Conservation (phyloP, 2,329 filamentous ascomycete genomes). For the Ramichloridium luteum region DNA sequence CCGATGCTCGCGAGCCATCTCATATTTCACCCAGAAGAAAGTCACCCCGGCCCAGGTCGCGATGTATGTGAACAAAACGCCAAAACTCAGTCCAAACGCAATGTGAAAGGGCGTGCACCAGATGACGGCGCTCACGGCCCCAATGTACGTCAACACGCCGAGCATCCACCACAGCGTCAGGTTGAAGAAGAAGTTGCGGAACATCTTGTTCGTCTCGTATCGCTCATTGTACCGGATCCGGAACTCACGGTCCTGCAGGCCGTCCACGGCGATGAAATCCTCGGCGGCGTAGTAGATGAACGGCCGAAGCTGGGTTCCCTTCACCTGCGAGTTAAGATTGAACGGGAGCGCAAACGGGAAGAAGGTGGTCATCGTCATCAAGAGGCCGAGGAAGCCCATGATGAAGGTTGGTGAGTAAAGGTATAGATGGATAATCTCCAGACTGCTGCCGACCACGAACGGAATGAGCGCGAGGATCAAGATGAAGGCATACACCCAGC, state of each 20-base stretch:
- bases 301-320: conserved; percentile 18
- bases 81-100: conserved; percentile 20
- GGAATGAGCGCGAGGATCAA: conserved; percentile 21
- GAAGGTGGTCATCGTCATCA: conserved; percentile 21
- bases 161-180: conserved; percentile 21
- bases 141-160: conserved; percentile 20
- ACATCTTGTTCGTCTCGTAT: conserved; percentile 19
- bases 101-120: conserved; percentile 21
- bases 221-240: conserved; percentile 22
- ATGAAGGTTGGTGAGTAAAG: conserved; percentile 22
- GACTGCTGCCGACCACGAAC: conserved; percentile 17
- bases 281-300: conserved; percentile 25
- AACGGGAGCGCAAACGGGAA: conserved; percentile 22
- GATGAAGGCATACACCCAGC: conserved; percentile 22
- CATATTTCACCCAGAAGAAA: conserved; percentile 15
- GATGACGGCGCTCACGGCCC: conserved; percentile 21
- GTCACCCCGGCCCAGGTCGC: conserved; percentile 16
- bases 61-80: conserved; percentile 21
- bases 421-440: conserved; percentile 20
- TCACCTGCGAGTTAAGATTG: conserved; percentile 22
- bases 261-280: conserved; percentile 24
- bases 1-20: conserved; percentile 20
- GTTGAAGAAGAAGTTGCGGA: conserved; percentile 20
- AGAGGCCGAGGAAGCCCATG: conserved; percentile 20
- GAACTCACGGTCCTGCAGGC: conserved; percentile 22